Evolutionary conservation across 1,284 basidiomycete genomes (phyloP).

Genomic region (Tremellales sp.): DNA sequence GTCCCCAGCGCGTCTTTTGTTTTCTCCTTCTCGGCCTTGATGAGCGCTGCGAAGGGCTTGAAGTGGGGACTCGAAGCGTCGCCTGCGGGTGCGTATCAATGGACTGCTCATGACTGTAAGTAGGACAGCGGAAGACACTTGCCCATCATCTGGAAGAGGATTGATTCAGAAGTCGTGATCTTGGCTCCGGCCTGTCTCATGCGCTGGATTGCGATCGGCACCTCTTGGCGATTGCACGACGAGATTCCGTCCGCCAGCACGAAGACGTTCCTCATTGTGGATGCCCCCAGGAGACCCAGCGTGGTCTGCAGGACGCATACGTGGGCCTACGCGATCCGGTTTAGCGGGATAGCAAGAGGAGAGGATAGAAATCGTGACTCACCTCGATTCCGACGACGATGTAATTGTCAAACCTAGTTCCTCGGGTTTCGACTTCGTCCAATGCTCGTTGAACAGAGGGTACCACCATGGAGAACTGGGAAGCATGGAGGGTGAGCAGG

Average conservation of each 20-base stretch:
- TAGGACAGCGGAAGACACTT: slow-evolving; percentile 33
- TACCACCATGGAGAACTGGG: slow-evolving; percentile 74
- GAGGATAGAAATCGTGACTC: slow-evolving; percentile 16
- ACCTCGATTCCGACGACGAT: slow-evolving; percentile 79
- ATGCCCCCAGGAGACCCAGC: slow-evolving; percentile 57
- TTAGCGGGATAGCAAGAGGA: slow-evolving; percentile 1
- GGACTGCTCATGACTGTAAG: too few species aligned
- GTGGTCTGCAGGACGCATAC: slow-evolving; percentile 83
- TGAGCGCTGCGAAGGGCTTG: slow-evolving; percentile 65
- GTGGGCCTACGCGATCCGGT: slow-evolving; percentile 57
- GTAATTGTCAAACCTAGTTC: slow-evolving; percentile 51
- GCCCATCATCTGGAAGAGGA: slow-evolving; percentile 65
- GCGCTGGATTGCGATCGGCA: slow-evolving; percentile 52
- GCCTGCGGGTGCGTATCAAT: slow-evolving; percentile 41
- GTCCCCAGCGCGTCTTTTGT: slow-evolving; percentile 51
- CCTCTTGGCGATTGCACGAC: slow-evolving; percentile 61
- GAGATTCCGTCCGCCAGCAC: slow-evolving; percentile 80
- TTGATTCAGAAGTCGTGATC: slow-evolving; percentile 76
- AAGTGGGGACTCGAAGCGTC: slow-evolving; percentile 67
- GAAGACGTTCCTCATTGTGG: neutral
- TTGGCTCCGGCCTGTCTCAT: slow-evolving; percentile 71
- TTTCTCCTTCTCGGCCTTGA: slow-evolving; percentile 69
- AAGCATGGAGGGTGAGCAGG: neutral
- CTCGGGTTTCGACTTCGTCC: slow-evolving; percentile 50
- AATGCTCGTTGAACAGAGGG: slow-evolving; percentile 61